Conservation (phyloP, 2,329 filamentous ascomycete species). For the Leptographium lundbergii region DNA sequence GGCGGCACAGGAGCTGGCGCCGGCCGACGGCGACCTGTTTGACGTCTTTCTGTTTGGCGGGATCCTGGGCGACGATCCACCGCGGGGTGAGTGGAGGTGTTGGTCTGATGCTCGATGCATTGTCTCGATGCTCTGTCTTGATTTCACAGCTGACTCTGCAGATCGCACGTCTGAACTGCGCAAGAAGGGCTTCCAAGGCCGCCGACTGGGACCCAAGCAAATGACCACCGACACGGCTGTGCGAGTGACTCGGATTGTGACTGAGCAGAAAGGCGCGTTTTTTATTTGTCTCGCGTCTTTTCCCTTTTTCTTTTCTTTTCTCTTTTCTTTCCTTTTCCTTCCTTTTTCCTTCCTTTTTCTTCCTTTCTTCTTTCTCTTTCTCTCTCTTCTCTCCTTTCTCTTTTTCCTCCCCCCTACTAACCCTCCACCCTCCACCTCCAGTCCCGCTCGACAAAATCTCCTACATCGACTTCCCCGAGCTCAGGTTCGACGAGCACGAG, state of each 20-base stretch:
- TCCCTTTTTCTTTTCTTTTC: no score
- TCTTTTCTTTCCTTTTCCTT: no score
- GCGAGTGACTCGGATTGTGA: constrained; percentile 78
- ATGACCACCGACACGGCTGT: constrained; percentile 99
- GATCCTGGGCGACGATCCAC: constrained; percentile 90
- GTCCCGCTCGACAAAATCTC: constrained; percentile 66
- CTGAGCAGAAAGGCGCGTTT: constrained; percentile 63
- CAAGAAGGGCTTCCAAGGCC: constrained; percentile 81
- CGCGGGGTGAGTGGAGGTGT: constrained; percentile 51
- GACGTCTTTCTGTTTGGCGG: constrained; percentile 92
- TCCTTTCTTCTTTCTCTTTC: not conserved
- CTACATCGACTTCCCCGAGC: constrained; percentile 79
- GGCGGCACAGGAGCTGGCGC: constrained; percentile 65
- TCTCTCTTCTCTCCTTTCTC: not conserved
- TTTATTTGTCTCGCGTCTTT: not conserved
- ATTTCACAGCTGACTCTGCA: constrained; percentile 21
- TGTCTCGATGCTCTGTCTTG: no score
- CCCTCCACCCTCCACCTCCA: constrained; percentile 21
- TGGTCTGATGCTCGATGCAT: not conserved
- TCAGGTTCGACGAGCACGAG: constrained; percentile 82
- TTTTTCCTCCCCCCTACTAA: not conserved
- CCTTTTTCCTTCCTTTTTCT: not conserved
- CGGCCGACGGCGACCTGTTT: constrained; percentile 71
- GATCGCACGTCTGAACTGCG: constrained; percentile 93
- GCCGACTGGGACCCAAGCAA: constrained; percentile 80